Evolutionary conservation across 2,329 filamentous ascomycete species (phyloP).

Genomic region (Trichoderma citrinoviride): DNA sequence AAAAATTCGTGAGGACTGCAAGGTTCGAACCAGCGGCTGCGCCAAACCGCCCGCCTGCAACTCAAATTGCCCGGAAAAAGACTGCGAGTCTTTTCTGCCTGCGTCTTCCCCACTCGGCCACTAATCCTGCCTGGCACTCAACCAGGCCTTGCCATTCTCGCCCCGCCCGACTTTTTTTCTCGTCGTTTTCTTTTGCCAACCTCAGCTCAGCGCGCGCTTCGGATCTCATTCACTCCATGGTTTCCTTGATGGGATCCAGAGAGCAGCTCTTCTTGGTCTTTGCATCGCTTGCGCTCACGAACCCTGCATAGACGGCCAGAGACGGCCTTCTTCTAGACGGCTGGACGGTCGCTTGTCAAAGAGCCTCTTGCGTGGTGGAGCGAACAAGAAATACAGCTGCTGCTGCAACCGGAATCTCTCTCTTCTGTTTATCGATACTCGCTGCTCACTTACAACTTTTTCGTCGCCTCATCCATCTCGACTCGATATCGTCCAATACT

Average conservation of each 20-base stretch:
- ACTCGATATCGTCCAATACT: background rate
- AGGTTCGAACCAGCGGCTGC: constrained; percentile 19
- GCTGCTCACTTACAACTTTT: constrained; percentile 19
- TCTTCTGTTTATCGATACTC: constrained; percentile 5
- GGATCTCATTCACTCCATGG: background rate
- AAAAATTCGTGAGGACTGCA: background rate
- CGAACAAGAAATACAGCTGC: background rate
- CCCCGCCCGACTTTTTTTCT: constrained; percentile 18
- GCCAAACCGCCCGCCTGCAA: background rate
- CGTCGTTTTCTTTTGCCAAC: constrained; percentile 14
- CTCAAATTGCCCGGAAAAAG: background rate
- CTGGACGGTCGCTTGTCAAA: background rate
- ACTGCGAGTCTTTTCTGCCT: background rate
- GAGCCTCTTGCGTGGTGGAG: background rate
- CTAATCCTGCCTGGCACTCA: background rate
- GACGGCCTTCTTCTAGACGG: background rate
- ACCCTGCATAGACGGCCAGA: background rate
- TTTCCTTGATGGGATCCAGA: background rate
- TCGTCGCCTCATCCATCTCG: background rate
- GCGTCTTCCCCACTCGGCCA: constrained; percentile 22
- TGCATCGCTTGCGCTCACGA: background rate
- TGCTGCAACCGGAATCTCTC: background rate
- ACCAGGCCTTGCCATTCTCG: background rate
- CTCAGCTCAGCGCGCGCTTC: constrained; percentile 1
- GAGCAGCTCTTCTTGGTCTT: background rate